phyloP scores from a whole-genome alignment of 768 basidiomycete species.

The Lactarius psammicola region DNA sequence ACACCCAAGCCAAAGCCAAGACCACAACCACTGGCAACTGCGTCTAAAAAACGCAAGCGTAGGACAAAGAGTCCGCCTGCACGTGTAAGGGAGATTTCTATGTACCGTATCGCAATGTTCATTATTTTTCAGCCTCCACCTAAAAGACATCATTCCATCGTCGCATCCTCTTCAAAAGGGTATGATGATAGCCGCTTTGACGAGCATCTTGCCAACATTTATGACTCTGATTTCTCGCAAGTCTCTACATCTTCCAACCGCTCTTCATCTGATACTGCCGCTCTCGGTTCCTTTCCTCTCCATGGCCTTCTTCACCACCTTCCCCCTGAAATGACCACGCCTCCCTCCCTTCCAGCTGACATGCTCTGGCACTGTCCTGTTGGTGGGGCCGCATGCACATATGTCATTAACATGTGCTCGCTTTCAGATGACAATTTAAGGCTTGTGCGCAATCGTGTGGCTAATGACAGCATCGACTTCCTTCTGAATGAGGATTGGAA shows the following conservation, averaged over 20 bases:
- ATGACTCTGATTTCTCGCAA: slow-evolving; percentile 61
- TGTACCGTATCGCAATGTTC: neutral
- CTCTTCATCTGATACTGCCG: slow-evolving; percentile 29
- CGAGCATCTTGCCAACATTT: slow-evolving; percentile 29
- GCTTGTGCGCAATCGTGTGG: slow-evolving; percentile 25
- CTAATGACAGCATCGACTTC: neutral
- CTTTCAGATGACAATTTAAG: slow-evolving; percentile 38
- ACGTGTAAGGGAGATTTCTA: neutral
- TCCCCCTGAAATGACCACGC: slow-evolving; percentile 38
- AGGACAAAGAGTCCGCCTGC: neutral
- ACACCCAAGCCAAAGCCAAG: neutral
- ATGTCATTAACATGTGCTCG: slow-evolving; percentile 47
- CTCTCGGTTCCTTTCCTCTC: neutral
- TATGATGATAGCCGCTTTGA: neutral
- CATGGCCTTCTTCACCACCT: slow-evolving; percentile 30
- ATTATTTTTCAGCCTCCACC: neutral
- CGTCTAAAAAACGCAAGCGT: neutral
- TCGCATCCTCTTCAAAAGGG: neutral
- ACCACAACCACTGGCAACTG: neutral
- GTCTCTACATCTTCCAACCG: slow-evolving; percentile 41
- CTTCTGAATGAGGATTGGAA: slow-evolving; percentile 13
- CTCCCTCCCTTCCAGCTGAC: slow-evolving; percentile 43
- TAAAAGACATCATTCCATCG: neutral
- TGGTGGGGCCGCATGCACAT: slow-evolving; percentile 38
- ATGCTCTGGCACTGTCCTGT: slow-evolving; percentile 56